These are phyloP conservation scores for Sugiyamaella qingdaonensis DNA, from an alignment of 805 yeast species.

Conservation along the genomic window DNA sequence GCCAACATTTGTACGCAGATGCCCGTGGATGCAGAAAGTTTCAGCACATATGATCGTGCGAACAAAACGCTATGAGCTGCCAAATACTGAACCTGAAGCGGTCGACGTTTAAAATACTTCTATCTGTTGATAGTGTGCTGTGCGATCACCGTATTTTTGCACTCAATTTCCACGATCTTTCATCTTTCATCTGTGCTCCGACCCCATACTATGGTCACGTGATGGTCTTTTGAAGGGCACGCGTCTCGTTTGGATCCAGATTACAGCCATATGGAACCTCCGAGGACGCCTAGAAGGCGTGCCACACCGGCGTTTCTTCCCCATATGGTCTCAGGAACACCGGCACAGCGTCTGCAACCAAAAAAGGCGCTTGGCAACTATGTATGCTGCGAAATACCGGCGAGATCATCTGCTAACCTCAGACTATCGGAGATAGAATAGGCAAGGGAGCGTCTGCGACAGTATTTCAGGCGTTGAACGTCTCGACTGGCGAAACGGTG, in stretches of 20 bases:
- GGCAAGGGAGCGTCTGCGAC: constrained; percentile 93
- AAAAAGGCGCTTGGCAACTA: constrained; percentile 16
- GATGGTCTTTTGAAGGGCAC: not conserved
- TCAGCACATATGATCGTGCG: too few species aligned
- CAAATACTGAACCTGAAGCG: too few species aligned
- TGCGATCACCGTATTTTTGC: too few species aligned
- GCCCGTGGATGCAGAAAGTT: too few species aligned
- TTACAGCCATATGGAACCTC: not conserved
- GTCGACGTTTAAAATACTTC: too few species aligned
- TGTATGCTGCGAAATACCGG: constrained; percentile 7
- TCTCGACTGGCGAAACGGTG: constrained; percentile 59
- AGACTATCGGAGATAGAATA: constrained; percentile 48
- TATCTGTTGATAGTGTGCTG: too few species aligned
- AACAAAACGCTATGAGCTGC: too few species aligned
- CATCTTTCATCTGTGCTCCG: too few species aligned
- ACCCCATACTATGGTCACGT: too few species aligned
- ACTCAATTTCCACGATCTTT: too few species aligned
- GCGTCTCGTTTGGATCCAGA: not conserved
- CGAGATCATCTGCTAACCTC: not conserved
- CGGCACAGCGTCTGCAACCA: constrained; percentile 16
- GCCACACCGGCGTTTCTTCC: not conserved
- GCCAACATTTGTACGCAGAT: too few species aligned
- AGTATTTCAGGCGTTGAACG: constrained; percentile 72
- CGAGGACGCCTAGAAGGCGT: not conserved
- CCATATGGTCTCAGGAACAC: constrained; percentile 20